A percentile compares a stretch with the other conserved stretches of the same genome.
phyloP scores from a whole-genome alignment of 2,329 filamentous ascomycete genomes.

The Aciculosporium take region DNA sequence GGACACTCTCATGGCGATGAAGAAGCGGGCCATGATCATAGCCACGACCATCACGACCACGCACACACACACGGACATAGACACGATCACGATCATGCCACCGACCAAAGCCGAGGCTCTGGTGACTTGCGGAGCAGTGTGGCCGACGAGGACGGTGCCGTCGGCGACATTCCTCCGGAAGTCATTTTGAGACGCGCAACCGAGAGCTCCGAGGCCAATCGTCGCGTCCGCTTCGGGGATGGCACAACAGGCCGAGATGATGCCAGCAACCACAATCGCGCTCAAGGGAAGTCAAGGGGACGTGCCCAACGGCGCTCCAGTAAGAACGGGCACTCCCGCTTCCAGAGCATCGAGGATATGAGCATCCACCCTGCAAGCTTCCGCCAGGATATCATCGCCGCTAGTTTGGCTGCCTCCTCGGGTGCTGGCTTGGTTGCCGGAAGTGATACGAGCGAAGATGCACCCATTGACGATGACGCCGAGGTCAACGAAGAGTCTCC shows the following conservation, averaged over 20 bases:
- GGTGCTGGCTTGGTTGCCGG: slow-evolving; percentile 42
- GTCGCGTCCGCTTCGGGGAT: slow-evolving; percentile 27
- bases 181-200: slow-evolving; percentile 39
- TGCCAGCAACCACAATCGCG: slow-evolving; percentile 16
- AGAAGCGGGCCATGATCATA: slow-evolving; percentile 39
- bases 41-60: slow-evolving; percentile 28
- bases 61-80: slow-evolving; percentile 24
- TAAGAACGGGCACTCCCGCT: slow-evolving; percentile 41
- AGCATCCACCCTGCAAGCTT: slow-evolving; percentile 83
- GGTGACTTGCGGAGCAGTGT: slow-evolving; percentile 24
- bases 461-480: slow-evolving; percentile 28
- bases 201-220: slow-evolving; percentile 19
- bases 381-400: slow-evolving; percentile 81
- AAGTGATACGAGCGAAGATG: slow-evolving; percentile 36
- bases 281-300: slow-evolving; percentile 22
- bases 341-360: slow-evolving; percentile 55
- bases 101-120: slow-evolving; percentile 37
- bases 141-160: slow-evolving; percentile 43
- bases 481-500: slow-evolving; percentile 31
- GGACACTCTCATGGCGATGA: slow-evolving; percentile 62
- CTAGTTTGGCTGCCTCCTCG: slow-evolving; percentile 40
- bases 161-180: slow-evolving; percentile 49
- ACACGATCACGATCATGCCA: slow-evolving; percentile 23
- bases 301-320: slow-evolving; percentile 30
- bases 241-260: slow-evolving; percentile 14